A percentile compares a stretch with the other conserved stretches of the same genome.
Conservation (phyloP, 257 asterid species). For the Misopates orontium region DNA sequence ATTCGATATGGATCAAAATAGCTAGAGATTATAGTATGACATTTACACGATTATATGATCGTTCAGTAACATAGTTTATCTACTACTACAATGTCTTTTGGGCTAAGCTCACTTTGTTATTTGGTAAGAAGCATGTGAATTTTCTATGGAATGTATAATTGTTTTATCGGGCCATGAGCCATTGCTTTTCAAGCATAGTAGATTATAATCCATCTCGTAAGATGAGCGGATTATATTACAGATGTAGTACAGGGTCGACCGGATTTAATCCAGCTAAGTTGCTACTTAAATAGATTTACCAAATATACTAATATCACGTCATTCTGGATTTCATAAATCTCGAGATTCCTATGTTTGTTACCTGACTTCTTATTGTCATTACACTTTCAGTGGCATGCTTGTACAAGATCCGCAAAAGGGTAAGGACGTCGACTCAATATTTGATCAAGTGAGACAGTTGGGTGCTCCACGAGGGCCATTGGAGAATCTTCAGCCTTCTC, state of each 20-base stretch:
- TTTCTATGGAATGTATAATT: not conserved
- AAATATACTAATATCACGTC: not conserved
- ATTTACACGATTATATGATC: too few species aligned
- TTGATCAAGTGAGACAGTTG: constrained; percentile 66
- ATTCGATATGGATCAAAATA: not conserved
- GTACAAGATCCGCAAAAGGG: constrained; percentile 65
- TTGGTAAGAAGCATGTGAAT: not conserved
- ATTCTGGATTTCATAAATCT: too few species aligned
- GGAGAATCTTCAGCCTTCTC: constrained; percentile 53
- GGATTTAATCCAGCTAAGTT: not conserved
- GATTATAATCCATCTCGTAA: not conserved
- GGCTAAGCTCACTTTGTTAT: not conserved
- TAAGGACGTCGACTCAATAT: constrained; percentile 53
- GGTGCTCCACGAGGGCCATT: constrained; percentile 51
- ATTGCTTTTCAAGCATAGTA: not conserved
- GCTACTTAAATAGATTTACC: not conserved
- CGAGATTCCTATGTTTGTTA: not conserved
- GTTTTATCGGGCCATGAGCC: not conserved
- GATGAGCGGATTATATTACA: not conserved
- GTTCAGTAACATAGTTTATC: too few species aligned
- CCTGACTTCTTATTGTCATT: constrained; percentile 16
- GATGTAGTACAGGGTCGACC: too few species aligned
- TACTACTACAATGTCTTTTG: too few species aligned
- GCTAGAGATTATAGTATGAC: not conserved
- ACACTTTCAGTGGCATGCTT: constrained; percentile 75